Base-by-base conservation (phyloP, 495 filamentous ascomycete species). In the Margaritispora aquatica region DNA sequence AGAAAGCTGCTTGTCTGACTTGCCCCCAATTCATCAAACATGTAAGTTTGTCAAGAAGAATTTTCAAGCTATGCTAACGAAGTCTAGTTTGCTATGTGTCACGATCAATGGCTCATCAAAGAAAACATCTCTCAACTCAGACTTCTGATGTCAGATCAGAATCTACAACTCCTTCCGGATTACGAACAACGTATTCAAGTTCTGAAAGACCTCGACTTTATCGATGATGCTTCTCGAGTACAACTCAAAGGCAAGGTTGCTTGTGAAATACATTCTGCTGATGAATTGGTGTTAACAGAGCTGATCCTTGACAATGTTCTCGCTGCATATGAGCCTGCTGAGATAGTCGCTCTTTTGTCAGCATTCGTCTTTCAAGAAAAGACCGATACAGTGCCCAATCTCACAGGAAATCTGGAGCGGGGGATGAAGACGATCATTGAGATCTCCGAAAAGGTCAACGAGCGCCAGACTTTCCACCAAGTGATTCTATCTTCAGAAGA, bases 341-440 rank as follows among this genome's bases (percentile, higher is more conserved):
- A 98, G 69, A 97, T 98, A 57, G 94, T 95, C 2, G 93, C 94
- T 7, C 80, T 98, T 10, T 82, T 98, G 1, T 96, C 91, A 0
- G 85, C 89, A 1, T 98, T 98, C 69, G 95, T 98, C n/a, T 98
- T 97, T 76, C 89, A 97, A 69, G 94, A 98, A 63, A 97, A 96
- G 75, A 96, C 95, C 0, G 88, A 94, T 17, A 81, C 81, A 19
- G 80, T 82, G 0, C 94, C 94, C 0, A 92, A 81, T n/a, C 75
- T 98, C 57, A 96, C 92, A 0, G 80, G 87, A 1, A 86, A 81
- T 49, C 80, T 98, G 15, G 88, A 97, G 65, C 84, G 83, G 44
- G 95, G 95, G 26, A 88, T 86, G 71, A 84, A 88, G 49, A 89
- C 84, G 8, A 97, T 98, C 64, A 83, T 96, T 55, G 80, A 81